Evolutionary conservation across 305 asterid genomes (phyloP).

Genomic region (Fraxinus floribunda): DNA sequence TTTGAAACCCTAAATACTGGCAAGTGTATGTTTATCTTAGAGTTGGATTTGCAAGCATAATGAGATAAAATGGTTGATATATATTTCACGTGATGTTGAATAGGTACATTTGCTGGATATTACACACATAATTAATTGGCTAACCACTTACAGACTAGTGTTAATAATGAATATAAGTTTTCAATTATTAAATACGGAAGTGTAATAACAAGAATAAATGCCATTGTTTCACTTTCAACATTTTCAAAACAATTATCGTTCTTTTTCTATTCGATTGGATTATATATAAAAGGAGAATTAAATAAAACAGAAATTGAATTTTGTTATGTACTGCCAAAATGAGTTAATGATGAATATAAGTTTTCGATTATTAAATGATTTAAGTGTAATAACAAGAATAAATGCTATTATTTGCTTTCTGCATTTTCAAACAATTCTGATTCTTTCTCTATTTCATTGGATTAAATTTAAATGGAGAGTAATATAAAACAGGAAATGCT

Average conservation of each 20-base stretch:
- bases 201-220: background rate
- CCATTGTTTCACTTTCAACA: background rate
- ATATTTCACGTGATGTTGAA: background rate
- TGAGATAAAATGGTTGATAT: background rate
- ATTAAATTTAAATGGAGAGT: background rate
- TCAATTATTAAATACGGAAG: background rate
- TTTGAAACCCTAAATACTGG: background rate
- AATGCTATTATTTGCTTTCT: background rate
- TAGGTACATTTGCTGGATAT: background rate
- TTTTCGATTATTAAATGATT: background rate
- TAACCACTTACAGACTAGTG: background rate
- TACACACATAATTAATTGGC: background rate
- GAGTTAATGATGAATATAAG: background rate
- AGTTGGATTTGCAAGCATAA: background rate
- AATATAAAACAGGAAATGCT: background rate
- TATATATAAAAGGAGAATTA: background rate
- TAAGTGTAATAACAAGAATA: background rate
- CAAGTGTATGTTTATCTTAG: background rate
- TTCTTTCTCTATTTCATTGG: background rate
- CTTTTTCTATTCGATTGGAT: background rate
- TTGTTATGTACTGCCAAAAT: background rate
- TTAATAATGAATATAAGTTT: background rate
- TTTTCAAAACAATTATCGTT: background rate
- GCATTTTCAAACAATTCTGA: background rate
- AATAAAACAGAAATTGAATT: background rate